Percentiles rank a stretch among this genome's conserved stretches.
phyloP scores from a whole-genome alignment of 768 basidiomycete genomes.

The Pisolithus albus region DNA sequence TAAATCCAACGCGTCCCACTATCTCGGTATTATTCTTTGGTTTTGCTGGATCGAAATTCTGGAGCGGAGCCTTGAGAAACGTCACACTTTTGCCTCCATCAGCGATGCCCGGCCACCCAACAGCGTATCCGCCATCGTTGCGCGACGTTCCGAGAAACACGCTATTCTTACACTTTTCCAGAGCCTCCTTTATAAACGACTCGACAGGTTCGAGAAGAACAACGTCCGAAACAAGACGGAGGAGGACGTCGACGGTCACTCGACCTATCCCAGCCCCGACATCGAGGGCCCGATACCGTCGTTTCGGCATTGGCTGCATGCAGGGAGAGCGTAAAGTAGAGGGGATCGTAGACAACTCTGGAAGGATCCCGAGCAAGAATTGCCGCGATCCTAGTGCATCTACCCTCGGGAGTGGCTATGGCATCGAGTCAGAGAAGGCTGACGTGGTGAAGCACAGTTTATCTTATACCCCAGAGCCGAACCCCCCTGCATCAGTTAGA shows the following conservation, averaged over 20 bases:
- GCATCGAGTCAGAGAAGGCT: not conserved
- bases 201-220: slow-evolving; percentile 86
- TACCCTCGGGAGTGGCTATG: slow-evolving; percentile 80
- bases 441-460: not conserved
- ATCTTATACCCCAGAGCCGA: slow-evolving; percentile 44
- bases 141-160: slow-evolving; percentile 25
- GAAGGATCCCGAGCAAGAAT: slow-evolving; percentile 76
- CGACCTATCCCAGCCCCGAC: slow-evolving; percentile 94
- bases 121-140: slow-evolving; percentile 24
- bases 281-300: slow-evolving; percentile 73
- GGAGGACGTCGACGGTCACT: slow-evolving; percentile 80
- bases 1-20: slow-evolving; percentile 63
- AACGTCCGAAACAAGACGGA: slow-evolving; percentile 84
- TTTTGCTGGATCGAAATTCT: slow-evolving; percentile 67
- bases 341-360: slow-evolving; percentile 69
- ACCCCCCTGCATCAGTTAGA: slow-evolving; percentile 33
- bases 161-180: slow-evolving; percentile 31
- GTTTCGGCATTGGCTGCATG: slow-evolving; percentile 17
- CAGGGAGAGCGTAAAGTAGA: slow-evolving; percentile 58
- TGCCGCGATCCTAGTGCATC: slow-evolving; percentile 88
- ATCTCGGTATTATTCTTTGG: slow-evolving; percentile 34
- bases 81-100: slow-evolving; percentile 64
- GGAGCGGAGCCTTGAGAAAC: slow-evolving; percentile 73
- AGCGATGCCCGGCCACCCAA: slow-evolving; percentile 61
- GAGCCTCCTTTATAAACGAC: slow-evolving; percentile 68